Evolutionary conservation across 257 asterid species (phyloP).

Genomic region (Apocynum venetum): DNA sequence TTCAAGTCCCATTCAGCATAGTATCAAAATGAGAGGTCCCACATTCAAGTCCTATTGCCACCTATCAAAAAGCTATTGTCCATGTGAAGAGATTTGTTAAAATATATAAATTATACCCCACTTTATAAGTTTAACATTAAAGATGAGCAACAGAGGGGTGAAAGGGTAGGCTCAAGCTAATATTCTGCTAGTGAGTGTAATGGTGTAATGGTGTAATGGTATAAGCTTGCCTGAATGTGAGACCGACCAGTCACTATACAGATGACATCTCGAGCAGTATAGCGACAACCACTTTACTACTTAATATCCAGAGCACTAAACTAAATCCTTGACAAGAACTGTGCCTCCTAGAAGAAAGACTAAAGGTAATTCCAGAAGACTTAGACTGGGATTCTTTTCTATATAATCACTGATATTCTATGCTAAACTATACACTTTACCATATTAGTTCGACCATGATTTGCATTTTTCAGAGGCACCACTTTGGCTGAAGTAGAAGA

Average conservation of each 20-base stretch:
- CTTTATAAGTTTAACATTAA: background rate
- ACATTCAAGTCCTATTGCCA: no score
- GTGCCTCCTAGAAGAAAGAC: constrained; percentile 5
- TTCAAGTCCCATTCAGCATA: no score
- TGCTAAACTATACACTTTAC: background rate
- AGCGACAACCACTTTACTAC: background rate
- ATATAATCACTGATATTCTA: background rate
- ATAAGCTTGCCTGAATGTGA: background rate
- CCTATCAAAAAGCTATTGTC: no score
- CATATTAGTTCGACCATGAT: constrained; percentile 11
- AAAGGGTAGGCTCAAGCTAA: background rate
- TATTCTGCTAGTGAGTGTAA: background rate
- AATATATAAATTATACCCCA: background rate
- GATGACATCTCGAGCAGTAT: background rate
- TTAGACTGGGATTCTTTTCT: background rate
- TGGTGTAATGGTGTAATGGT: no score
- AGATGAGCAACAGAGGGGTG: background rate
- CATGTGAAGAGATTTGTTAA: background rate
- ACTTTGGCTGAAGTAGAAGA: constrained; percentile 39
- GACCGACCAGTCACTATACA: background rate
- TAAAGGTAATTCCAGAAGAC: background rate
- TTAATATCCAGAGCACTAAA: background rate
- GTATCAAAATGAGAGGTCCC: no score
- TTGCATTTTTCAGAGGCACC: constrained; percentile 41
- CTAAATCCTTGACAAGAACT: constrained; percentile 3